These are phyloP conservation scores for Quercus bicolor DNA, from an alignment of 306 rosid genomes.

Conservation along the genomic window DNA sequence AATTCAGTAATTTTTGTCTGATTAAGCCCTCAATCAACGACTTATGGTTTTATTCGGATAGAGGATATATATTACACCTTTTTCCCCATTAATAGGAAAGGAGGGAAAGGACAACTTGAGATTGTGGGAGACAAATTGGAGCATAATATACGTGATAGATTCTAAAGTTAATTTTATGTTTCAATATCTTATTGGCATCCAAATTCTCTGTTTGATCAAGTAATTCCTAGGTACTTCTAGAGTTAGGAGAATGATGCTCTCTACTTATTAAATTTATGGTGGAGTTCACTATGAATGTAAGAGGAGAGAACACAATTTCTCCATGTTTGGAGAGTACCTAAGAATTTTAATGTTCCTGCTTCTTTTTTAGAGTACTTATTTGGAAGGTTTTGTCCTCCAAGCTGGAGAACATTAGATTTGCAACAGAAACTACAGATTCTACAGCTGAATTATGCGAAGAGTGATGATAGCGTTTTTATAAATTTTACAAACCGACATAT, in stretches of 20 bases:
- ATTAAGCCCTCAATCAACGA: not conserved
- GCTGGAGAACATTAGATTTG: too few species aligned
- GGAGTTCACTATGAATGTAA: rapidly evolving
- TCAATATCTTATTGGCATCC: not conserved
- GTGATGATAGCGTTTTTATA: too few species aligned
- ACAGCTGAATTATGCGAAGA: too few species aligned
- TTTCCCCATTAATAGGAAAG: not conserved
- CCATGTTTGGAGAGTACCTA: rapidly evolving
- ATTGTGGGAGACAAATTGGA: not conserved
- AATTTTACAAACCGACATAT: too few species aligned
- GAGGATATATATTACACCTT: not conserved
- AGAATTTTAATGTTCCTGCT: rapidly evolving
- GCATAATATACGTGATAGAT: not conserved
- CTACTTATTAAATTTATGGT: too few species aligned
- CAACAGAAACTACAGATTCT: too few species aligned
- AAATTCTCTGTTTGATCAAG: not conserved
- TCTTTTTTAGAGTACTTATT: too few species aligned
- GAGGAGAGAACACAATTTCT: rapidly evolving
- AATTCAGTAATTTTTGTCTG: not conserved
- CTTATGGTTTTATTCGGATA: conserved; percentile 1
- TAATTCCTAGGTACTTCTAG: too few species aligned
- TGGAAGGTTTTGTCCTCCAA: too few species aligned
- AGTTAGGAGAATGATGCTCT: too few species aligned
- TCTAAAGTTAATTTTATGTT: not conserved
- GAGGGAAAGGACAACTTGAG: not conserved